These are phyloP conservation scores for Russula virescens DNA, from an alignment of 768 basidiomycete genomes.

Conservation along the genomic window DNA sequence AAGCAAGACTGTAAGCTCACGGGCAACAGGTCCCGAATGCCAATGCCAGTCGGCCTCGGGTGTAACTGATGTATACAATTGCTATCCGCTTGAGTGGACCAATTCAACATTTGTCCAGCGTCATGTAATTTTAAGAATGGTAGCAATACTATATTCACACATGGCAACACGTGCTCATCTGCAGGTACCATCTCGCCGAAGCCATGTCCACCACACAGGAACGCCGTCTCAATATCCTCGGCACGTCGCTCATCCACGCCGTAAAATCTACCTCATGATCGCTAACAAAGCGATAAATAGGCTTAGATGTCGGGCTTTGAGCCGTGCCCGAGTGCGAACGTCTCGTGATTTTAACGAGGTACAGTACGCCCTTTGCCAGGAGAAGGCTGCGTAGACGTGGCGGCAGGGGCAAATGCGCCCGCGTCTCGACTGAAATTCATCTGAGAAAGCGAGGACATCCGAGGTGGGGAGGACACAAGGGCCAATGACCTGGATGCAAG, in stretches of 20 bases:
- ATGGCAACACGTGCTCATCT: conserved; percentile 5
- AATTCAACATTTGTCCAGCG: neutral
- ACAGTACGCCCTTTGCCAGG: conserved; percentile 8
- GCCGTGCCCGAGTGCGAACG: conserved; percentile 39
- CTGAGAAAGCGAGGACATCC: conserved; percentile 27
- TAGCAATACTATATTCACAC: neutral
- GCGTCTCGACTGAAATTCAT: conserved; percentile 35
- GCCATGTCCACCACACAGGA: neutral
- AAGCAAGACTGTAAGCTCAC: neutral
- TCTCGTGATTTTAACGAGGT: neutral
- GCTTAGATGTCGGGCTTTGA: conserved; percentile 56
- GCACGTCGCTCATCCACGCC: conserved; percentile 45
- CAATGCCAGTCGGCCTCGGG: neutral
- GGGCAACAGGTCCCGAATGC: neutral
- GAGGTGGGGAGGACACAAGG: conserved; percentile 27
- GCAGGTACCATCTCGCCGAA: neutral
- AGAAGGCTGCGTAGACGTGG: conserved; percentile 34
- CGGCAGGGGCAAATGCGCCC: conserved; percentile 34
- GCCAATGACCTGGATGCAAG: conserved; percentile 27
- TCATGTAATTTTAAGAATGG: neutral
- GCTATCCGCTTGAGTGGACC: neutral
- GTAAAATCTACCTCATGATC: conserved; percentile 55
- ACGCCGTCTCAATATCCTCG: conserved; percentile 25
- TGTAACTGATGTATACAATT: neutral
- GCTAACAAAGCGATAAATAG: conserved; percentile 46